These are phyloP conservation scores for Alternaria novae-zelandiae DNA, from an alignment of 2,329 filamentous ascomycete genomes.

Conservation along the genomic window DNA sequence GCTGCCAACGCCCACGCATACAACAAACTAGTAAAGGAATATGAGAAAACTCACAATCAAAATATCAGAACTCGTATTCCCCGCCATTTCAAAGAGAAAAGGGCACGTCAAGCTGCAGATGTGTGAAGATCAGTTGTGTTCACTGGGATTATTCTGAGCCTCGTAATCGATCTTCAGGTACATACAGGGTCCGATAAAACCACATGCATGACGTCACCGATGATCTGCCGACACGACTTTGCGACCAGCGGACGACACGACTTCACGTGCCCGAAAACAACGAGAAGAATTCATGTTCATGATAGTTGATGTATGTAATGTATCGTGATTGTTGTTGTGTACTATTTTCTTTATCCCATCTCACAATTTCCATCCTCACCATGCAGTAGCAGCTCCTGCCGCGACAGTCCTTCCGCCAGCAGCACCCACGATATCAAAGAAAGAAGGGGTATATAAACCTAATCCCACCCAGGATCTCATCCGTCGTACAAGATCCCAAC, in stretches of 20 bases:
- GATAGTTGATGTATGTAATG: no score
- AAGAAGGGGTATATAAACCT: conserved; percentile 9
- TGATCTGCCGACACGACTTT: not conserved
- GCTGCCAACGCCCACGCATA: no score
- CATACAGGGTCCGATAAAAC: not conserved
- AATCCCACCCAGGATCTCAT: not conserved
- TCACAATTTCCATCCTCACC: not conserved
- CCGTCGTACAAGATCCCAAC: not conserved
- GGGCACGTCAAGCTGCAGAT: not conserved
- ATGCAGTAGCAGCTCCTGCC: not conserved
- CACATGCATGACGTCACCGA: conserved; percentile 1
- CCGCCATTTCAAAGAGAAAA: conserved; percentile 33
- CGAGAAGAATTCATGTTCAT: not conserved
- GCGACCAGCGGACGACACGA: not conserved
- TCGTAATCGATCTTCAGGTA: not conserved
- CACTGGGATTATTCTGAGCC: not conserved
- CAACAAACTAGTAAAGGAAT: no score
- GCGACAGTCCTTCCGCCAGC: not conserved
- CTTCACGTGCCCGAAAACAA: not conserved
- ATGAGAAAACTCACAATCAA: conserved; percentile 63
- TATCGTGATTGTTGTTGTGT: not conserved
- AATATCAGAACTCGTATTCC: conserved; percentile 61
- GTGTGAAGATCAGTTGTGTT: not conserved
- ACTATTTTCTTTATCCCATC: not conserved
- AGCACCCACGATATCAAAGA: not conserved